These are phyloP conservation scores for Tulasnella calospora DNA, from an alignment of 768 basidiomycete species.

Conservation along the genomic window DNA sequence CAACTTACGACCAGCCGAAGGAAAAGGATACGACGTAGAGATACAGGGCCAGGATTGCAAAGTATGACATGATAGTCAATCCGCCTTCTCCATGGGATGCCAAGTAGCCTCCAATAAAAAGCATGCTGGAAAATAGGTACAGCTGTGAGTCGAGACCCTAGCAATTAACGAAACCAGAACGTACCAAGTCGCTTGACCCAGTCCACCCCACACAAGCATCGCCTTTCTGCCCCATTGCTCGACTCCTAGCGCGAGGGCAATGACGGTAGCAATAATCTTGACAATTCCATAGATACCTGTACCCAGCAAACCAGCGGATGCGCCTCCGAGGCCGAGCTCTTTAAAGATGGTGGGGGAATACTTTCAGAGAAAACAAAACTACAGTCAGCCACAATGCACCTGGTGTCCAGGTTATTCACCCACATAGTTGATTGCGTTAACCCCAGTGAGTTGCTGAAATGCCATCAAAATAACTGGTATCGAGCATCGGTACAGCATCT, in stretches of 20 bases:
- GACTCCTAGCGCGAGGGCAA: slow-evolving; percentile 64
- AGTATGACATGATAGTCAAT: slow-evolving; percentile 42
- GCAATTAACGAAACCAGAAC: not conserved
- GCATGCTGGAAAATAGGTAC: slow-evolving; percentile 37
- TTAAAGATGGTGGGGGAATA: slow-evolving; percentile 52
- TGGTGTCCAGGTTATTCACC: not conserved
- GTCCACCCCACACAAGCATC: slow-evolving; percentile 47
- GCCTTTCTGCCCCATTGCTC: slow-evolving; percentile 63
- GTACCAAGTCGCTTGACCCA: slow-evolving; percentile 42
- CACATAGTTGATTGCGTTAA: slow-evolving; percentile 51
- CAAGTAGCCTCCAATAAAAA: slow-evolving; percentile 45
- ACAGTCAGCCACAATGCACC: not conserved
- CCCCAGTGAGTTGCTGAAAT: slow-evolving; percentile 49
- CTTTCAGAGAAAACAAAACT: not conserved
- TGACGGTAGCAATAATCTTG: slow-evolving; percentile 59
- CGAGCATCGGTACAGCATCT: slow-evolving; percentile 54
- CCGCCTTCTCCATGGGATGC: slow-evolving; percentile 36
- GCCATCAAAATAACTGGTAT: slow-evolving; percentile 47
- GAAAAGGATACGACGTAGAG: slow-evolving; percentile 37
- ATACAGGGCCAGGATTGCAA: slow-evolving; percentile 46
- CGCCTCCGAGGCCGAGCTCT: slow-evolving; percentile 62
- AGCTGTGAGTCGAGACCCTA: not conserved
- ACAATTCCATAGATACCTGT: slow-evolving; percentile 65
- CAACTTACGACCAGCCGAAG: slow-evolving; percentile 25
- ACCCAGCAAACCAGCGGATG: slow-evolving; percentile 59